Evolutionary conservation across 169 alveolate genomes (phyloP), one percentile per base, ranked within the genome.

Genomic region (Plasmodium gonderi): DNA sequence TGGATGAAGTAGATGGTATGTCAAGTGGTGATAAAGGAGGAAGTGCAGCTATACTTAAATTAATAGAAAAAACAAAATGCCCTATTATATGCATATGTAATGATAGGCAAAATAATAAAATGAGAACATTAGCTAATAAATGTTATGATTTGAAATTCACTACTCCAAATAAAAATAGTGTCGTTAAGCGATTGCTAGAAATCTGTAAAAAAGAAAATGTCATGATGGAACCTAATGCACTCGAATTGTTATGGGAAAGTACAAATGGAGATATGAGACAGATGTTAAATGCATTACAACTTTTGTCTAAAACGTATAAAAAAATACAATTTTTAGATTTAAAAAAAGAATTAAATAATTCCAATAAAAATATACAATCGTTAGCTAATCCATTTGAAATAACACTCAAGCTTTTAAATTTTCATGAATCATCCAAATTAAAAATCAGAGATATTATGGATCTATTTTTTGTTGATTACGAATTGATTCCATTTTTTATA

Each of bases 1-100:
- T 99, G 99, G 99, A 99, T 91, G 99, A 99, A 95, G 98, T 99
- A 33, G 99, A 99, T 95, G 99, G 99, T 47, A 97, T 98, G 97
- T 97, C 99, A 36, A 99, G 99, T 8, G 99, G 99, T 29, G 99
- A 99, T 92, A 95, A 99, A 54, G 99, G 99, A 5, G 99, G 99
- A 1, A 96, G 98, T 47, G 96, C 97, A 60, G 99, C 99, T 8
- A 93, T 99, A 14, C 96, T 98, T 9, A 96, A 98, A 89, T 96
- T 99, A 40, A 98, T 99, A 3, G 98, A 98, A 89, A 94, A 92
- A 64, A 98, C 99, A 4, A 96, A 96, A 72, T 97, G 98, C 79
- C 99, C 99, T n/a, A 97, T 99, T 20, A 98, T 98, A 78, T 99
- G 99, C 83, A 97, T 98, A 47, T 98, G 99, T 91, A 98, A 99